Percentiles rank a stretch among this genome's conserved stretches.
Conservation (phyloP, 352 stramenopile genomes). For the Sclerospora graminicola region DNA sequence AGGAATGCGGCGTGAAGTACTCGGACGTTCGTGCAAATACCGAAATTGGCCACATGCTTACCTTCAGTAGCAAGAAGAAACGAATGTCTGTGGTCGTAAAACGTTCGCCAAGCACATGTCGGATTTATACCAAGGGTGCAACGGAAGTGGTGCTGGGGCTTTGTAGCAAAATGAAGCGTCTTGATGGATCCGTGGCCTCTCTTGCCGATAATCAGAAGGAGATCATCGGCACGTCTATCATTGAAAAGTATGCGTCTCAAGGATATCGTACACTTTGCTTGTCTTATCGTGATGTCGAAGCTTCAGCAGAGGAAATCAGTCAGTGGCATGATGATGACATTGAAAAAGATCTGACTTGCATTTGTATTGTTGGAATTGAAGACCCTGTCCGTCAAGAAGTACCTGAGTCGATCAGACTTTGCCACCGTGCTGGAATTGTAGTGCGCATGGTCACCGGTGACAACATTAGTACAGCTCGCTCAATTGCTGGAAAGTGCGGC, state of each 20-base stretch:
- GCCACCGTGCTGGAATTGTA: conserved; percentile 34
- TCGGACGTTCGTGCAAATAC: conserved; percentile 25
- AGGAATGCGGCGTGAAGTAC: conserved; percentile 41
- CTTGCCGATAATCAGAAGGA: conserved; percentile 23
- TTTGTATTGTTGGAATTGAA: conserved; percentile 42
- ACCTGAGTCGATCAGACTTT: conserved; percentile 32
- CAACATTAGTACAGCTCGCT: conserved; percentile 41
- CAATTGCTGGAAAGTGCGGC: conserved; percentile 45
- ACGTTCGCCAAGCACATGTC: conserved; percentile 27
- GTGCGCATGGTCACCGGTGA: conserved; percentile 51
- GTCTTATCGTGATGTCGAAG: conserved; percentile 62
- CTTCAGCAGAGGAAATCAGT: conserved; percentile 17
- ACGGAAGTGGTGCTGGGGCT: conserved; percentile 47
- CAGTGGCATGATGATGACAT: conserved; percentile 47
- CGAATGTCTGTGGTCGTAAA: conserved; percentile 57
- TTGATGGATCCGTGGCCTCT: conserved; percentile 28
- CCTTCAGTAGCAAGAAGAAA: conserved; percentile 60
- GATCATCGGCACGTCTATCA: conserved; percentile 32
- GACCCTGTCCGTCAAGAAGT: conserved; percentile 42
- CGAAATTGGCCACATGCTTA: conserved; percentile 46
- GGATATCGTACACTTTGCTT: conserved; percentile 73
- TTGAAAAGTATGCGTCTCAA: conserved; percentile 68
- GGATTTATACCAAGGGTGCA: conserved; percentile 53
- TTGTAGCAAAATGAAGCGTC: conserved; percentile 30
- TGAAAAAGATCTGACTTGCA: conserved; percentile 42